phyloP scores from a whole-genome alignment of 1,284 basidiomycete species.

The Moniliella sp. region DNA sequence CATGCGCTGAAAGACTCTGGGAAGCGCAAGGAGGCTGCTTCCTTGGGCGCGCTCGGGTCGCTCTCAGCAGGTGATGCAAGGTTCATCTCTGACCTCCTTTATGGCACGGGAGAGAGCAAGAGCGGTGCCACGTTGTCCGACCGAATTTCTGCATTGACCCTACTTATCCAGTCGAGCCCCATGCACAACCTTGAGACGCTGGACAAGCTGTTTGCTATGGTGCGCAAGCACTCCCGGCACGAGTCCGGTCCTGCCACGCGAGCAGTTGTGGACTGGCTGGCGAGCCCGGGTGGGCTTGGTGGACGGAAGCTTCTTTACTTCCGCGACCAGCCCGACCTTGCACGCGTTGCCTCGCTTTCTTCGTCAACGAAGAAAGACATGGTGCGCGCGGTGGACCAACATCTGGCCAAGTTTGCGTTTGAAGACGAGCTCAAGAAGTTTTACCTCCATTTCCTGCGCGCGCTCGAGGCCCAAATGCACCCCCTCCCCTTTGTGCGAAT shows the following conservation, averaged over 20 bases:
- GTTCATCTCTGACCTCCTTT: slow-evolving; percentile 27
- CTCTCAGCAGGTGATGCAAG: slow-evolving; percentile 21
- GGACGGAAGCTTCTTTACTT: slow-evolving; percentile 51
- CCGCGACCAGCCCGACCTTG: slow-evolving; percentile 58
- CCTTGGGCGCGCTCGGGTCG: background rate
- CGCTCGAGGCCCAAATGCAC: slow-evolving; percentile 66
- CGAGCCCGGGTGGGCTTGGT: slow-evolving; percentile 50
- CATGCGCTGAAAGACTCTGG: no score
- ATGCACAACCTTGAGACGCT: slow-evolving; percentile 50
- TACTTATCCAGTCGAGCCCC: slow-evolving; percentile 73
- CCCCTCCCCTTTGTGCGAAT: slow-evolving; percentile 74
- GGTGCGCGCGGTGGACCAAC: slow-evolving; percentile 38
- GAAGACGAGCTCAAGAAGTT: slow-evolving; percentile 95
- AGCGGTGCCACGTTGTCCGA: slow-evolving; percentile 58
- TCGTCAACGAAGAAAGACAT: slow-evolving; percentile 8
- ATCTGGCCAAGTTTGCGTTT: slow-evolving; percentile 66
- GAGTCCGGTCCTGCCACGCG: slow-evolving; percentile 72
- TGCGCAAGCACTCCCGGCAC: slow-evolving; percentile 68
- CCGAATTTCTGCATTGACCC: slow-evolving; percentile 68
- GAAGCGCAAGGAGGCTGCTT: background rate
- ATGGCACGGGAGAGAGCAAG: slow-evolving; percentile 11
- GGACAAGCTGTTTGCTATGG: slow-evolving; percentile 49
- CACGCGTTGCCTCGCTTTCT: slow-evolving; percentile 40
- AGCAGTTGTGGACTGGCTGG: slow-evolving; percentile 87
- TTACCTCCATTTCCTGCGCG: slow-evolving; percentile 75